These are phyloP conservation scores for Solanum hybrid DNA, from an alignment of 305 asterid genomes.

Conservation along the genomic window DNA sequence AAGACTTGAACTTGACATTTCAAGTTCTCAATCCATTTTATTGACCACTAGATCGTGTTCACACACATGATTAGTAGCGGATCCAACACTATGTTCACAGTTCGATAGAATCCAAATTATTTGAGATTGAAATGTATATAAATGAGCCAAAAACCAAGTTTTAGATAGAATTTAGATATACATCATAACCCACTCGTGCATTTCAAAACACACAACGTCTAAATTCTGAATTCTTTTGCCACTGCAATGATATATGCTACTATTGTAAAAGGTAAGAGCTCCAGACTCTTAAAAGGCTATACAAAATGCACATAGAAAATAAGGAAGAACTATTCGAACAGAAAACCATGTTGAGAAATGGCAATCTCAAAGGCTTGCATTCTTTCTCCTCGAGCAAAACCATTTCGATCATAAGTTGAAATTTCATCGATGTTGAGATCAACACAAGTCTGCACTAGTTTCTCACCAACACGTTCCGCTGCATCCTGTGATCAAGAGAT, in stretches of 20 bases:
- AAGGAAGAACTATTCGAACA: slow-evolving; percentile 30
- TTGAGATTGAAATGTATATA: neutral
- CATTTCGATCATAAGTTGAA: slow-evolving; percentile 72
- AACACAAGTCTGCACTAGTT: slow-evolving; percentile 60
- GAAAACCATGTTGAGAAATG: slow-evolving; percentile 67
- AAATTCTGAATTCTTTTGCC: neutral
- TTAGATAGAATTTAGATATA: neutral
- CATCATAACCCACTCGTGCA: neutral
- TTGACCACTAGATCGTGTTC: neutral
- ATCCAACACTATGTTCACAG: too few species aligned
- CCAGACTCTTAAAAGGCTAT: neutral
- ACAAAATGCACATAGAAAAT: neutral
- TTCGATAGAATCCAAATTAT: too few species aligned
- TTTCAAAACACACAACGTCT: neutral
- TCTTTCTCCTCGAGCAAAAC: slow-evolving; percentile 72
- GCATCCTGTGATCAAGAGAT: slow-evolving; percentile 46
- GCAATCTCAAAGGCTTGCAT: slow-evolving; percentile 75
- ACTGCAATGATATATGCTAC: neutral
- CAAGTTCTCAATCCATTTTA: neutral
- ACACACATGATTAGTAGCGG: neutral
- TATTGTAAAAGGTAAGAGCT: neutral
- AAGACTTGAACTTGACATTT: neutral
- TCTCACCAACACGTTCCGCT: slow-evolving; percentile 70
- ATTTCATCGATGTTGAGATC: slow-evolving; percentile 64
- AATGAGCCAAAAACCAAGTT: neutral